These are phyloP conservation scores for Dendrostoma leiphaemia DNA, from an alignment of 2,329 filamentous ascomycete species.

Conservation along the genomic window DNA sequence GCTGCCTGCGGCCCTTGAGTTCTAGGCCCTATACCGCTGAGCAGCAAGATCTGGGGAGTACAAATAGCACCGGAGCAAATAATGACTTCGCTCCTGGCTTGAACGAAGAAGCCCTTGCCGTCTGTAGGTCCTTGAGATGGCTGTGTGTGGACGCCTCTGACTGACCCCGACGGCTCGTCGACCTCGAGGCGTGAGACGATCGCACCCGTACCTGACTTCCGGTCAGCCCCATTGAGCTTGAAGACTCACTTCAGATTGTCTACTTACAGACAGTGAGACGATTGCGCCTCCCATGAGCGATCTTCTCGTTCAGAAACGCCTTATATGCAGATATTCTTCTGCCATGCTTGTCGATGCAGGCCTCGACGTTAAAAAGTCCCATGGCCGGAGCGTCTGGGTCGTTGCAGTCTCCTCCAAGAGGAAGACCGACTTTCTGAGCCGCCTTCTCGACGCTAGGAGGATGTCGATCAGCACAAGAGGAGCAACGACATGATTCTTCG, in stretches of 20 bases:
- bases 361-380: conserved; percentile 28
- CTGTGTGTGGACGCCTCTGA: conserved; percentile 22
- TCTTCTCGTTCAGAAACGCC: conserved; percentile 26
- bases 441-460: conserved; percentile 26
- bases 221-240: too few relatives aligned
- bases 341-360: conserved; percentile 25
- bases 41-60: conserved; percentile 30
- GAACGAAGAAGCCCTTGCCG: conserved; percentile 22
- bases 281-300: conserved; percentile 20
- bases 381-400: conserved; percentile 25
- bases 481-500: too few relatives aligned
- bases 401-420: conserved; percentile 26
- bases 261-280: conserved; percentile 28
- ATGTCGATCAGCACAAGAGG: too few relatives aligned
- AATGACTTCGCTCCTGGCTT: conserved; percentile 29
- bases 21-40: conserved; percentile 30
- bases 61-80: conserved; percentile 29
- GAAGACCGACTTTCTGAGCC: conserved; percentile 26
- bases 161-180: too few relatives aligned
- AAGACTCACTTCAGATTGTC: too few relatives aligned
- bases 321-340: conserved; percentile 25
- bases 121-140: not conserved
- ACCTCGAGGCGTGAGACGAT: too few relatives aligned
- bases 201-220: too few relatives aligned
- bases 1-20: too few relatives aligned